A percentile compares a stretch with the other conserved stretches of the same genome.
phyloP scores from a whole-genome alignment of 352 stramenopile genomes.

The Phytopythium sindhum region DNA sequence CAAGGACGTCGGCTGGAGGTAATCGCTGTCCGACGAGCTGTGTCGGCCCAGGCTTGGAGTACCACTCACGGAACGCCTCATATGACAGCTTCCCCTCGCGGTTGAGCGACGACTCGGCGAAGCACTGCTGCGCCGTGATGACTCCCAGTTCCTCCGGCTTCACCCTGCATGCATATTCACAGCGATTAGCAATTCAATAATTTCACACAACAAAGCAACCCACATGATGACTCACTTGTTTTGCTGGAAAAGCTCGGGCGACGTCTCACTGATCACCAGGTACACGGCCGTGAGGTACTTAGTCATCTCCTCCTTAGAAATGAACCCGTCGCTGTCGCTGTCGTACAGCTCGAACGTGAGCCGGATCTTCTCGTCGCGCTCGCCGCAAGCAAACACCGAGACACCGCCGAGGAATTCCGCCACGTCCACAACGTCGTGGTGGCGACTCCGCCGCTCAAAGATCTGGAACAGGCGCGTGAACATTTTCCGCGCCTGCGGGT shows the following conservation, averaged over 20 bases:
- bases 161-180: slow-evolving; percentile 29
- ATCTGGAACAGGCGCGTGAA: slow-evolving; percentile 78
- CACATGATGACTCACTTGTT: slow-evolving; percentile 44
- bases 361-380: slow-evolving; percentile 82
- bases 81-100: slow-evolving; percentile 69
- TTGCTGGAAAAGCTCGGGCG: slow-evolving; percentile 65
- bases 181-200: not conserved
- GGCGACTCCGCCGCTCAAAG: slow-evolving; percentile 52
- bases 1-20: not conserved
- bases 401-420: slow-evolving; percentile 78
- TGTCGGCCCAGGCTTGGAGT: slow-evolving; percentile 57
- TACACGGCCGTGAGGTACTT: slow-evolving; percentile 87
- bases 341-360: slow-evolving; percentile 88
- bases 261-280: slow-evolving; percentile 67
- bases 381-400: slow-evolving; percentile 76
- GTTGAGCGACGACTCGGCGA: slow-evolving; percentile 63
- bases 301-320: slow-evolving; percentile 81
- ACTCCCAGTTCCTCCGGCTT: slow-evolving; percentile 59
- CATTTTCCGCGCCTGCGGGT: slow-evolving; percentile 63
- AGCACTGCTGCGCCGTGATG: slow-evolving; percentile 74
- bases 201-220: not conserved
- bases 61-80: slow-evolving; percentile 73
- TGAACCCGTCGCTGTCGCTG: slow-evolving; percentile 76
- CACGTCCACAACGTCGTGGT: slow-evolving; percentile 67
- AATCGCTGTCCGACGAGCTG: slow-evolving; percentile 26